Evolutionary conservation across 495 filamentous ascomycete species (phyloP).

Genomic region (Podospora tetraspora): DNA sequence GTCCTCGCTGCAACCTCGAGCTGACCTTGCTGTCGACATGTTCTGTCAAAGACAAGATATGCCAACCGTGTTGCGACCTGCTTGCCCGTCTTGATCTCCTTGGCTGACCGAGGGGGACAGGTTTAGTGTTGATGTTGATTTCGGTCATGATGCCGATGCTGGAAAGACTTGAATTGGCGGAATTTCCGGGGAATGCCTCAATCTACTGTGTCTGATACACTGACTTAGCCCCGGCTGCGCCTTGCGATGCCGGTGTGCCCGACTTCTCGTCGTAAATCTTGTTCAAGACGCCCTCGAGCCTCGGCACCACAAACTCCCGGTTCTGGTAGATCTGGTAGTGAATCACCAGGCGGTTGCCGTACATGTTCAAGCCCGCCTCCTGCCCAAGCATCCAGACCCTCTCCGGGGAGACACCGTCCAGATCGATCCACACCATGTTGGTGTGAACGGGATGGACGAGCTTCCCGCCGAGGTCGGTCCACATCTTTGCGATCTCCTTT

Average conservation of each 20-base stretch:
- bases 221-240: constrained; percentile 15
- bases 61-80: not conserved
- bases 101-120: not conserved
- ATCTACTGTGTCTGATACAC: constrained; percentile 21
- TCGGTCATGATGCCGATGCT: not conserved
- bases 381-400: constrained; percentile 45
- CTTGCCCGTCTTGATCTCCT: not conserved
- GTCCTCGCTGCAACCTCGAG: not conserved
- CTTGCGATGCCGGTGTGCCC: not conserved
- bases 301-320: constrained; percentile 43
- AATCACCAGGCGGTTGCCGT: constrained; percentile 52
- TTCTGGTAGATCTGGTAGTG: constrained; percentile 58
- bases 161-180: not conserved
- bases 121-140: not conserved
- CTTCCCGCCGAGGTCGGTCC: constrained; percentile 59
- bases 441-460: constrained; percentile 64
- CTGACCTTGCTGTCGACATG: not conserved
- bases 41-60: not conserved
- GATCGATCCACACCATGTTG: constrained; percentile 91
- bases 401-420: constrained; percentile 45
- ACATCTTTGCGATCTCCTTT: constrained; percentile 56
- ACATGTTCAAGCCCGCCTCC: constrained; percentile 50
- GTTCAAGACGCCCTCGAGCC: constrained; percentile 46
- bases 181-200: not conserved
- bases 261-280: constrained; percentile 28